Evolutionary conservation across 2,329 filamentous ascomycete species (phyloP), one percentile per base, ranked within the genome.

Genomic region (Verticillium klebahnii): DNA sequence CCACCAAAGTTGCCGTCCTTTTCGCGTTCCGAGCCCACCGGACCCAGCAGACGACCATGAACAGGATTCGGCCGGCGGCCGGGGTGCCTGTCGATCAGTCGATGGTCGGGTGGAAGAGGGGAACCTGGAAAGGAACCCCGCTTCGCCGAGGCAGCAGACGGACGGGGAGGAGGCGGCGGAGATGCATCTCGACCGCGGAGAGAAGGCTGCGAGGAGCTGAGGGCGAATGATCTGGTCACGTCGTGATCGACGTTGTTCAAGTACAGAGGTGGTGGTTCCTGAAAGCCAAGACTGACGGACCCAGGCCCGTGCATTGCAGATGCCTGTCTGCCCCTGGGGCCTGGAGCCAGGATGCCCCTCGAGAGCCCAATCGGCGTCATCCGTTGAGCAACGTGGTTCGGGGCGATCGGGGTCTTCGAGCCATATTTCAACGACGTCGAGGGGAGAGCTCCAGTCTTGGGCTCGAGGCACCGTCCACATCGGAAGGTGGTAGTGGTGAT

Each of bases 301-400:
- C 58, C 40, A 59, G 45, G 60, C 5, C 15, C 15, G 56, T 60
- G 45, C 45, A 52, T 52, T 52, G 19, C 45, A 52, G 23, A 52
- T 52, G n/a, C 45, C 19, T 58, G 39, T 45, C 54, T 29, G 39
- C 12, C 37, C 61, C 62, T 59, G 19, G 19, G 39, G 39, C 32
- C 45, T 36, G 55, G 52, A 36, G 34, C 34, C 34, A 36, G 9
- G 34, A 14, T 9, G 34, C 9, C 14, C 34, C 9, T 36, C 9
- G 34, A 36, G 45, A 52, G 58, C 58, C 63, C 64, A 62, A 66
- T 65, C 55, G 61, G 63, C 56, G 61, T 39, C 58, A 36, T 25
- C n/a, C 9, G 32, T 55, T 60, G 56, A 3, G 29, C 25, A 65
- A 66, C 61, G 64, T 66, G 64, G 39, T 54, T 25, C 32, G 25